Evolutionary conservation across 768 basidiomycete genomes (phyloP).

Genomic region (Russula abietina): DNA sequence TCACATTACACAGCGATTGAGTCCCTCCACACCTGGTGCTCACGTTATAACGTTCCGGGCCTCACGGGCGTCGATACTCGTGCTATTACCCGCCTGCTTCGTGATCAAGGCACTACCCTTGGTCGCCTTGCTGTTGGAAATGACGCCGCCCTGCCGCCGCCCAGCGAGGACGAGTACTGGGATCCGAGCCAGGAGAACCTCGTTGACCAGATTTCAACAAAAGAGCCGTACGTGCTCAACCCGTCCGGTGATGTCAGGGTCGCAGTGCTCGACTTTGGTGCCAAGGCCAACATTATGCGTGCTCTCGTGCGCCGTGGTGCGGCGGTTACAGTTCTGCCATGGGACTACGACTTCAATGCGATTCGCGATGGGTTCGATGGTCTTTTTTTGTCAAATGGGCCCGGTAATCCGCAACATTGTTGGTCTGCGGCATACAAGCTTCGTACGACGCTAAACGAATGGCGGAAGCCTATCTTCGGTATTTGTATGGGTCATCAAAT

Average conservation of each 20-base stretch:
- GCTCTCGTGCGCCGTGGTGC: constrained; percentile 88
- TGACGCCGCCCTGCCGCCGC: constrained; percentile 56
- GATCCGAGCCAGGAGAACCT: constrained; percentile 90
- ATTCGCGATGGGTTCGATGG: constrained; percentile 90
- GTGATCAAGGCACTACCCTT: constrained; percentile 95
- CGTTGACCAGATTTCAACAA: constrained; percentile 89
- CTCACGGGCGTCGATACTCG: constrained; percentile 98
- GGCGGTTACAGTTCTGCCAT: constrained; percentile 90
- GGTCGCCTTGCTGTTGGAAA: constrained; percentile 82
- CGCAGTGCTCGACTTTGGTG: constrained; percentile 94
- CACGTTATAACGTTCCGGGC: constrained; percentile 81
- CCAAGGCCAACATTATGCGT: constrained; percentile 95
- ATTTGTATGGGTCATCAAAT: constrained; percentile 99
- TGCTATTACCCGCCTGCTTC: constrained; percentile 87
- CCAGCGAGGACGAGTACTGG: constrained; percentile 74
- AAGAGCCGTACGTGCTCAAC: constrained; percentile 78
- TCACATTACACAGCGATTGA: constrained; percentile 94
- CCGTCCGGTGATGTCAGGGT: constrained; percentile 83
- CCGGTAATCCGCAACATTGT: constrained; percentile 88
- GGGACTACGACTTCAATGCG: constrained; percentile 95
- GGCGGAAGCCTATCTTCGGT: constrained; percentile 92
- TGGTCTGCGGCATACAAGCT: constrained; percentile 78
- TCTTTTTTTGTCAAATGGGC: constrained; percentile 93
- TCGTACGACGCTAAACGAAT: constrained; percentile 76
- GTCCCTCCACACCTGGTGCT: constrained; percentile 89